Evolutionary conservation across 305 asterid species (phyloP).

Genomic region (Withania somnifera): DNA sequence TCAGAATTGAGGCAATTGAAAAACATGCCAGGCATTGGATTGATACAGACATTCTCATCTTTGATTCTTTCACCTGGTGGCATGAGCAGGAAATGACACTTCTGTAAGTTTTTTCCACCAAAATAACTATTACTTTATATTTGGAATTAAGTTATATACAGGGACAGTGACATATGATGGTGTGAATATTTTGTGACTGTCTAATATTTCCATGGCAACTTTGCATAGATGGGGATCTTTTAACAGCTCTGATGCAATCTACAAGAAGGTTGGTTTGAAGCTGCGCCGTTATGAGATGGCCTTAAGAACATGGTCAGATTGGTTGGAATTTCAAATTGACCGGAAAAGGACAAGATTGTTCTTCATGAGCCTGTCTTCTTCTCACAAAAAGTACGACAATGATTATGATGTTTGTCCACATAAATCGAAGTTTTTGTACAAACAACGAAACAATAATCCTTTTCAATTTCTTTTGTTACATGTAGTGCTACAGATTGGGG

Average conservation of each 20-base stretch:
- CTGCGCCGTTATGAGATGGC: conserved; percentile 19
- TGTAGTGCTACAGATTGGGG: conserved; percentile 32
- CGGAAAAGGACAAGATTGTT: conserved; percentile 16
- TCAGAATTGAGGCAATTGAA: conserved; percentile 17
- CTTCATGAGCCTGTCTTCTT: conserved; percentile 20
- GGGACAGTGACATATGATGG: not conserved
- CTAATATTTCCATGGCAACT: not conserved
- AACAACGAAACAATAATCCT: not conserved
- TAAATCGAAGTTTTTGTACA: conserved; percentile 2
- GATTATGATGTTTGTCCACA: not conserved
- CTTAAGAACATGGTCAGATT: conserved; percentile 28
- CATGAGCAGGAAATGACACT: conserved; percentile 13
- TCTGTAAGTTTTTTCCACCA: conserved; percentile 13
- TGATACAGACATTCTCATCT: conserved; percentile 25
- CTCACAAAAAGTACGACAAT: conserved; percentile 8
- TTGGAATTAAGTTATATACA: not conserved
- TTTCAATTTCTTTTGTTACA: not conserved
- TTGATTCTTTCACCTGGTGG: conserved; percentile 31
- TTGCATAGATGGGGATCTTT: conserved; percentile 14
- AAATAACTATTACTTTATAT: not conserved
- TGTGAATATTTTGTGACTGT: not conserved
- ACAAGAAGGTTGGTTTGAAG: conserved; percentile 7
- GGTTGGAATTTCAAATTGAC: conserved; percentile 20
- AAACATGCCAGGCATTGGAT: conserved; percentile 27
- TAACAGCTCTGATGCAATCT: conserved; percentile 7